Base-by-base conservation (phyloP, 805 yeast species). In the Nakazawaea ambrosiae region DNA sequence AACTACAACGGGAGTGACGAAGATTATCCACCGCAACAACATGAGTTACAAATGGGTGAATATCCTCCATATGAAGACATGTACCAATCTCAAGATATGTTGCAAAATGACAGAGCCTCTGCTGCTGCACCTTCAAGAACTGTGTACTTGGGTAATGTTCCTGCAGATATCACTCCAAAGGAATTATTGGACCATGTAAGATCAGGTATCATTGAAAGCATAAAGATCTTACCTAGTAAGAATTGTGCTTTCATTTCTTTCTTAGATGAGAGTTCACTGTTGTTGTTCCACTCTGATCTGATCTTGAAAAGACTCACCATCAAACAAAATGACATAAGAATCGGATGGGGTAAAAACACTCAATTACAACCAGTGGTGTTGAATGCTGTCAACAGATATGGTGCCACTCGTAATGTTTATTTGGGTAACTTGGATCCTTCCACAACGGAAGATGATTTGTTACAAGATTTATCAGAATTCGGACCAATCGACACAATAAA, bases 351-450 rank as follows among this genome's bases (percentile, higher is more conserved):
- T 16, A 82, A 82, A 47, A 77, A 87, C 27, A 67, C 81, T 2
- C 77, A 83, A 1, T 75, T 88, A 25, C 78, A 77, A 42, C 83
- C 94, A 2, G 69, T 81, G 6, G 89, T 90, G 5, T 64, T 77
- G 37, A 74, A 79, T 24, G 80, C 88, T 14, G 87, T 92, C 39
- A 77, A 78, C 40, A 75, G 84, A 45, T 90, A 86, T 47, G 85
- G 86, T 34, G 97, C 97, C 5, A 86, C 97, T 9, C 76, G 98
- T 65, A 89, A 90, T 54, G 96, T 90, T 25, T 89, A 86, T 54
- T 67, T 90, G 45, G 96, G 97, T 15, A 79, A 78, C 45, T 66
- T 90, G 39, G 77, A 79, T 43, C 45, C 49, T 27, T 79, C 76
- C 39, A 76, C 73, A 20, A 65, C 71, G 31, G 69, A 84, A 28